Base-by-base conservation (phyloP, 345 rosid species). In the Boechera divaricarpa region DNA sequence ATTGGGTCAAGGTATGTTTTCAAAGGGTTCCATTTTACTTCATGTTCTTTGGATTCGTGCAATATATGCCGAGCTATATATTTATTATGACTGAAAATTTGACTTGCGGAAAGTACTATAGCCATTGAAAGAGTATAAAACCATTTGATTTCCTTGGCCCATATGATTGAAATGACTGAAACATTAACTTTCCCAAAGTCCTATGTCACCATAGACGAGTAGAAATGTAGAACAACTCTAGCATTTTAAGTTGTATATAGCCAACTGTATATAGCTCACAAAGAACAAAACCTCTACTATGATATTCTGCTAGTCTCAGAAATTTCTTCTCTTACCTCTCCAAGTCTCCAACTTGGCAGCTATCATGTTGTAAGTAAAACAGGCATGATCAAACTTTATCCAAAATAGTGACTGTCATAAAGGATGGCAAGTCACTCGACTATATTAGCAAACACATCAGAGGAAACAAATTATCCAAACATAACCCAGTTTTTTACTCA, bases 1-100 rank as follows among this genome's bases (percentile, higher is more conserved):
- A 88, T 81, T 94, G 98, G 98, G 97, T 94, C 38, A 94, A 94
- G 98, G 98, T 94, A 84, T 47, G 63, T 67, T 54, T 51, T 55
- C 39, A 2, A 55, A 21, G 5, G 38, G 13, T 51, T 21, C 54
- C 24, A n/a, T 36, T 32, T 48, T 33, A 15, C 6, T 11, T 63
- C 5, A 33, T 51, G 35, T 72, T 55, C 36, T 24, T 18, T 10
- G 33, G 48, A 61, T 21, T 56, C 18, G 3, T 63, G 45, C 26
- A 60, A 24, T 76, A 28, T 24, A 47, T 53, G 72, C 60, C 12
- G 59, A 59, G 38, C 55, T 41, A 0, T 29, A 12, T 60, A 11
- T 60, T 48, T 48, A 1, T 60, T 48, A 18, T 38, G 61, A 31
- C 38, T 29, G 33, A 38, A 67, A 29, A 13, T 21, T 21, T 29